These are phyloP conservation scores for Trametes gibbosa DNA, from an alignment of 768 basidiomycete genomes.

Conservation along the genomic window DNA sequence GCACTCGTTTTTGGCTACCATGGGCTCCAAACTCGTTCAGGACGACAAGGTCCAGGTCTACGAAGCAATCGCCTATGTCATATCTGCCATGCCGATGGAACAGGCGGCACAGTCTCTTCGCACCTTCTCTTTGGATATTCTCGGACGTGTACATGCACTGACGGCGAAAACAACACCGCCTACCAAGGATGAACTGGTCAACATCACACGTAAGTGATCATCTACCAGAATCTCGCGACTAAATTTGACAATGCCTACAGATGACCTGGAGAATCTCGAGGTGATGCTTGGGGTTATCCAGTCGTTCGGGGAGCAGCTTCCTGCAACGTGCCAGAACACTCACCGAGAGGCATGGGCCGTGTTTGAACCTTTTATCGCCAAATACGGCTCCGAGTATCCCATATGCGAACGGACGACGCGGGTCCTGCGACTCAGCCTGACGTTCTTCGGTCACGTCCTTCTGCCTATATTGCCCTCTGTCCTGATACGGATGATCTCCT, in stretches of 20 bases:
- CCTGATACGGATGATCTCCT: conserved; percentile 68
- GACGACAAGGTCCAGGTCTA: conserved; percentile 91
- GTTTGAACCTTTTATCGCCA: conserved; percentile 75
- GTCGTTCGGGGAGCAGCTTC: conserved; percentile 80
- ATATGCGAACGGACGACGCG: conserved; percentile 83
- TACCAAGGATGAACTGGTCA: conserved; percentile 69
- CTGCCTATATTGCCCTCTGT: conserved; percentile 69
- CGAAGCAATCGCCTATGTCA: conserved; percentile 94
- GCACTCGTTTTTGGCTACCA: conserved; percentile 80
- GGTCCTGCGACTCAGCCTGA: conserved; percentile 79
- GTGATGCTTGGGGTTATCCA: conserved; percentile 84
- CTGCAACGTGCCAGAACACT: conserved; percentile 73
- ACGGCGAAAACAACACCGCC: conserved; percentile 51
- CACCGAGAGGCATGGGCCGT: conserved; percentile 80
- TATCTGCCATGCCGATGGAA: conserved; percentile 90
- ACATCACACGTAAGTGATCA: conserved; percentile 56
- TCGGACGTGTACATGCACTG: conserved; percentile 70
- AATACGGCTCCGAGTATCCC: conserved; percentile 72
- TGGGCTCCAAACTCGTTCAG: conserved; percentile 75
- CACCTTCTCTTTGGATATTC: conserved; percentile 82
- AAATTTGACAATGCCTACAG: conserved; percentile 37
- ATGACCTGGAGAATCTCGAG: conserved; percentile 89
- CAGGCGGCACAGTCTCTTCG: conserved; percentile 83
- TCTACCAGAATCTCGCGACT: no score
- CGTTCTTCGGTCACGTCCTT: conserved; percentile 70